phyloP scores from a whole-genome alignment of 345 rosid genomes.

The Syzygium aqueum region DNA sequence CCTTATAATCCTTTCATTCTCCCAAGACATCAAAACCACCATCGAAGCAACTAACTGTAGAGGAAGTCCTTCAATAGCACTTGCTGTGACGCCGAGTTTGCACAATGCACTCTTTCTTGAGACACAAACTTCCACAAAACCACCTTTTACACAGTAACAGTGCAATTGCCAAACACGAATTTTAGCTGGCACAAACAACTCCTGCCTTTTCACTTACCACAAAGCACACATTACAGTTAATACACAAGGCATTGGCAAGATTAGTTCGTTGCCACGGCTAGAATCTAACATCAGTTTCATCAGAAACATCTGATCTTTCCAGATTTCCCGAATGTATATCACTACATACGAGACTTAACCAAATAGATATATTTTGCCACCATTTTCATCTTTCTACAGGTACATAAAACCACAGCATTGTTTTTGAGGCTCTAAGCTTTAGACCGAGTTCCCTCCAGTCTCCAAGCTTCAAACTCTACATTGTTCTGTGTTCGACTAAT shows the following conservation, averaged over 20 bases:
- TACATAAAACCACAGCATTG: background rate
- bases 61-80: background rate
- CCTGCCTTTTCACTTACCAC: background rate
- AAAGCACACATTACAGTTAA: background rate
- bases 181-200: background rate
- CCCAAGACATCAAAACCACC: background rate
- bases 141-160: background rate
- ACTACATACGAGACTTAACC: background rate
- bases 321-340: background rate
- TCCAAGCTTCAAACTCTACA: background rate
- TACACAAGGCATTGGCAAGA: background rate
- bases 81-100: background rate
- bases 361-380: background rate
- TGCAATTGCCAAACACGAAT: background rate
- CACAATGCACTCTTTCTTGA: background rate
- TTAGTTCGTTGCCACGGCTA: background rate
- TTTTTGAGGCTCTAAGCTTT: background rate
- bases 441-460: background rate
- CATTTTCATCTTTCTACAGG: background rate
- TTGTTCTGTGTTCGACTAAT: background rate
- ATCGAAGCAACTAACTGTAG: background rate
- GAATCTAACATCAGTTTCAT: background rate
- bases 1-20: background rate
- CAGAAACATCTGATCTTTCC: background rate
- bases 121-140: background rate